A percentile compares a stretch with the other conserved stretches of the same genome.
phyloP scores from a whole-genome alignment of 345 rosid genomes.

The Aquilaria malaccensis region DNA sequence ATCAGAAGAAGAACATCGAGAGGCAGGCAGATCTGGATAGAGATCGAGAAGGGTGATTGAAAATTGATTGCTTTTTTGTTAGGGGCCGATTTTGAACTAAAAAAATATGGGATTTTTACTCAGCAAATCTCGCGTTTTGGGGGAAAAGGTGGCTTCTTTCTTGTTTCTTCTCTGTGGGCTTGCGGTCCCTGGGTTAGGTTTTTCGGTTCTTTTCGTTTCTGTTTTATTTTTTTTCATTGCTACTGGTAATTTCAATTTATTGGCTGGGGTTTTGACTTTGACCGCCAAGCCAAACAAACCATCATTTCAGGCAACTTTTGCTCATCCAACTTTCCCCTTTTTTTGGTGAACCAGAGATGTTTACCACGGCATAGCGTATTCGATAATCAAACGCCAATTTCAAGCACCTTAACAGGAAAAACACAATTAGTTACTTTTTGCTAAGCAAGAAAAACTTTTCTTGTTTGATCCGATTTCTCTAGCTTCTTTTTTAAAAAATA shows the following conservation, averaged over 20 bases:
- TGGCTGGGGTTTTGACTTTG: slow-evolving; percentile 36
- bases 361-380: no score
- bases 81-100: slow-evolving; percentile 9
- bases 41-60: neutral
- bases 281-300: slow-evolving; percentile 34
- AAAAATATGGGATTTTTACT: slow-evolving; percentile 8
- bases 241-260: slow-evolving; percentile 8
- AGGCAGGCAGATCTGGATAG: slow-evolving; percentile 22
- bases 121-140: slow-evolving; percentile 17
- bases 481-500: no score
- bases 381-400: no score
- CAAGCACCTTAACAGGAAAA: no score
- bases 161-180: neutral
- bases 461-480: no score
- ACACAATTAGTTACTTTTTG: no score
- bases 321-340: slow-evolving; percentile 22
- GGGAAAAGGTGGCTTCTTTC: slow-evolving; percentile 8
- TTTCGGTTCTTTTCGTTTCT: neutral
- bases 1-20: neutral
- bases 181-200: slow-evolving; percentile 6
- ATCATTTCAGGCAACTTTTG: slow-evolving; percentile 34
- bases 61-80: slow-evolving; percentile 4
- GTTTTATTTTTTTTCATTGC: slow-evolving; percentile 8
- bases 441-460: no score
- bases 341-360: slow-evolving; percentile 7